Conservation (phyloP, 2,329 filamentous ascomycete genomes). For the Talaromyces sp. region DNA sequence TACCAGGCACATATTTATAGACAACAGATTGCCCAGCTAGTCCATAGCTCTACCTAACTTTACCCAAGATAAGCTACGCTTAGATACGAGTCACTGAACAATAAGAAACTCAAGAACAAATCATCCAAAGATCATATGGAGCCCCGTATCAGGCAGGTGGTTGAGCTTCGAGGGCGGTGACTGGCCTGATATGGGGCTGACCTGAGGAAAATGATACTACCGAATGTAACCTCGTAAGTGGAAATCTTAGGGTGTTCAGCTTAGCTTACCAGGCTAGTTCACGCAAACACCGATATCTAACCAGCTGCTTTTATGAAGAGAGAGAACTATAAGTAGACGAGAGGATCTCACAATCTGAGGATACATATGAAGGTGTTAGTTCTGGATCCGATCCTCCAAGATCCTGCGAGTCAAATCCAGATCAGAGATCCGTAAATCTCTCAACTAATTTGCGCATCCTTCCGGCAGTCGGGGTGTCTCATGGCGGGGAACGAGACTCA, state of each 20-base stretch:
- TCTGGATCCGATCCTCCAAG: not conserved
- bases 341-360: not conserved
- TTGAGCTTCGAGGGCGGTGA: not conserved
- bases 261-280: not conserved
- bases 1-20: not conserved
- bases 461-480: not conserved
- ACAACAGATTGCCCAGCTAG: not conserved
- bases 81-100: not conserved
- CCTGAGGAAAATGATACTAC: not conserved
- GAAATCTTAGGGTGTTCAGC: not conserved
- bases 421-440: not conserved
- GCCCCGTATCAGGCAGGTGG: not conserved
- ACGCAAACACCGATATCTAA: not conserved
- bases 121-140: not conserved
- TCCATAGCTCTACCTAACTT: not conserved
- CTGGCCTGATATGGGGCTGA: not conserved
- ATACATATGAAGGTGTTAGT: not conserved
- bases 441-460: not conserved
- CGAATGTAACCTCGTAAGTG: conserved; percentile 10
- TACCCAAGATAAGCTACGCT: not conserved
- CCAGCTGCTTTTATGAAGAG: not conserved
- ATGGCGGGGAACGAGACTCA: not conserved
- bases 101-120: not conserved
- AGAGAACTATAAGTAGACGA: not conserved
- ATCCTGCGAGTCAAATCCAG: not conserved